Evolutionary conservation across 352 stramenopile genomes (phyloP).

Genomic region (Phytophthora pseudosyringae): DNA sequence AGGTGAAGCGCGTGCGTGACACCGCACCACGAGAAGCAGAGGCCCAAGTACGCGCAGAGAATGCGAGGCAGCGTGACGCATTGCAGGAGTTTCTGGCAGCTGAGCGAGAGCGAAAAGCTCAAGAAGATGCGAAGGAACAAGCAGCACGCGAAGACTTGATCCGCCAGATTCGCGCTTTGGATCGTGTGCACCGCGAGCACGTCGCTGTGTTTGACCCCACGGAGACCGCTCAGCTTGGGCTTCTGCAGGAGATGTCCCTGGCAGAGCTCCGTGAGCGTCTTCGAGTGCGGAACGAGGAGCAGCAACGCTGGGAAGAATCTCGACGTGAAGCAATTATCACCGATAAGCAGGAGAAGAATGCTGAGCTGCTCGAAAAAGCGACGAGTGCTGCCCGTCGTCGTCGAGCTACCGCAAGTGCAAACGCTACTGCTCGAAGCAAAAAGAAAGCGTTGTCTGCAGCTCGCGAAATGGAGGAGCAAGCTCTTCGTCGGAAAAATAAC

Average conservation of each 20-base stretch:
- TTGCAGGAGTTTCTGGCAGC: constrained; percentile 65
- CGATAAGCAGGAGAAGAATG: constrained; percentile 84
- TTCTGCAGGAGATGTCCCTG: constrained; percentile 94
- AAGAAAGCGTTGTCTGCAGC: constrained; percentile 62
- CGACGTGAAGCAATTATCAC: constrained; percentile 71
- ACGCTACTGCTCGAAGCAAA: constrained; percentile 54
- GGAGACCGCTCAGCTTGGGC: constrained; percentile 79
- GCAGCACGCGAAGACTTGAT: constrained; percentile 86
- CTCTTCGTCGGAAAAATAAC: constrained; percentile 62
- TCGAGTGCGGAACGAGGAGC: constrained; percentile 75
- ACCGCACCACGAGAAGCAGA: constrained; percentile 82
- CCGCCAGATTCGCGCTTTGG: constrained; percentile 82
- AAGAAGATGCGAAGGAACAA: constrained; percentile 70
- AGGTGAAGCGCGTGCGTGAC: constrained; percentile 83
- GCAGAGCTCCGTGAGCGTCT: constrained; percentile 85
- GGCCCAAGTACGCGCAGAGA: constrained; percentile 63
- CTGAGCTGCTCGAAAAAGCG: constrained; percentile 71
- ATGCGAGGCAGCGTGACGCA: constrained; percentile 64
- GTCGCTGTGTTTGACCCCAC: constrained; percentile 92
- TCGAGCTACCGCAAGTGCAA: constrained; percentile 67
- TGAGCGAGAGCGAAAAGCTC: constrained; percentile 67
- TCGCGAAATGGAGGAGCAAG: constrained; percentile 68
- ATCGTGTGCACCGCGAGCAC: constrained; percentile 80
- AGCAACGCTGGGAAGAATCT: constrained; percentile 72
- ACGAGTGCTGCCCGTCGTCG: constrained; percentile 81